Evolutionary conservation across 202 grass and related monocot genomes (phyloP), one percentile per base, ranked within the genome.

Genomic region (Schoenoplectus triqueter): DNA sequence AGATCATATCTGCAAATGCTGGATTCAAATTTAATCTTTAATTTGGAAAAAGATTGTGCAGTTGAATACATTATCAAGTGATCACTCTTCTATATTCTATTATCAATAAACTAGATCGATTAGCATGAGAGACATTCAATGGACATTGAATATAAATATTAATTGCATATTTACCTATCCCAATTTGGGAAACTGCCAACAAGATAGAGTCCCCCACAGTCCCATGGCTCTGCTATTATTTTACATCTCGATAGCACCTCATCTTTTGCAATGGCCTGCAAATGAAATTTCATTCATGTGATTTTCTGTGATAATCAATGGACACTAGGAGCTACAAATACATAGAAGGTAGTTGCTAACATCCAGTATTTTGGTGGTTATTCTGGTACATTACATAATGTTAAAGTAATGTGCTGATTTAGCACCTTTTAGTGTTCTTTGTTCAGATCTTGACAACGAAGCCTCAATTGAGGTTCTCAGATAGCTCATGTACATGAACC

Each of bases 151-250:
- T 10, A 60, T 71, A 62, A n/a, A 69, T 47, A 10, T 10, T 10
- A 19, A 31, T 15, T 42, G 19, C 19, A 66, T 71, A 86, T 83
- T 88, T 89, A 98, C 95, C 95, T 95, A 88, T 98, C 95, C 95
- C 95, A 98, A 86, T 98, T 98, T 82, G 95, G 95, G 84, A 98
- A 98, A 70, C 40, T 86, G 62, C 95, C 92, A 73, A 98, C 93
- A 69, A 98, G 86, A 95, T 98, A 98, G 88, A 95, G 95, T 73
- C 93, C 95, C 51, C 87, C 95, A 78, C 95, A 98, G 73, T 98
- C 95, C 95, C 95, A 98, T 67, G 95, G 95, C 87, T 98, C 96
- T 78, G 96, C 96, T 80, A 99, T 99, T 86, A 99, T 96, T 88
- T 99, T 99, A 83, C 96, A 99, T 90, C 96, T 92, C 82, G 96